Conservation (phyloP, 108 stramenopile species). For the Fistulifera solaris region DNA sequence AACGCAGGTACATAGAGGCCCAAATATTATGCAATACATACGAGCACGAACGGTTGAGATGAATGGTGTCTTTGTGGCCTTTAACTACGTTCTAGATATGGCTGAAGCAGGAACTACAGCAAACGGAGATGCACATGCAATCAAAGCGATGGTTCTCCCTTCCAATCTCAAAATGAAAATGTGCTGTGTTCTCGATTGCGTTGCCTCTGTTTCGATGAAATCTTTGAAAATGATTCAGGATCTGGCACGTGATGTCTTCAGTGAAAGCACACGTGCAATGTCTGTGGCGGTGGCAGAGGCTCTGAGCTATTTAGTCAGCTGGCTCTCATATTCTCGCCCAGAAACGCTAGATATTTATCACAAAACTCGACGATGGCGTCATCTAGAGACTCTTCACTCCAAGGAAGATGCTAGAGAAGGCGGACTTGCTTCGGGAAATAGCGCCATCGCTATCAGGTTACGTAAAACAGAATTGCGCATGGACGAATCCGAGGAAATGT, state of each 20-base stretch:
- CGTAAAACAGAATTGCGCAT: no score
- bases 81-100: no score
- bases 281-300: slow-evolving; percentile 1
- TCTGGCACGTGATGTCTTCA: background rate
- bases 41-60: no score
- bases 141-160: no score
- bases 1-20: no score
- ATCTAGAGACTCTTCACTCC: background rate
- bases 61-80: no score
- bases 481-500: background rate
- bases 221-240: background rate
- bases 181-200: slow-evolving; percentile 5
- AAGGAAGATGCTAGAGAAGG: background rate
- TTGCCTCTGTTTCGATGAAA: background rate
- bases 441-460: no score
- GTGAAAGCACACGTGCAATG: background rate
- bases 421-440: background rate
- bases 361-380: slow-evolving; percentile 1
- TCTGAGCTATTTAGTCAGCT: slow-evolving; percentile 1
- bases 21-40: no score
- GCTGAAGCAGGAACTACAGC: no score
- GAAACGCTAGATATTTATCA: background rate
- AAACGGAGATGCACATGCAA: no score
- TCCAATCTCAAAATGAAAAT: no score
- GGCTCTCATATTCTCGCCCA: background rate